Conservation (phyloP, 495 filamentous ascomycete species). For the Coniosporium apollinis region DNA sequence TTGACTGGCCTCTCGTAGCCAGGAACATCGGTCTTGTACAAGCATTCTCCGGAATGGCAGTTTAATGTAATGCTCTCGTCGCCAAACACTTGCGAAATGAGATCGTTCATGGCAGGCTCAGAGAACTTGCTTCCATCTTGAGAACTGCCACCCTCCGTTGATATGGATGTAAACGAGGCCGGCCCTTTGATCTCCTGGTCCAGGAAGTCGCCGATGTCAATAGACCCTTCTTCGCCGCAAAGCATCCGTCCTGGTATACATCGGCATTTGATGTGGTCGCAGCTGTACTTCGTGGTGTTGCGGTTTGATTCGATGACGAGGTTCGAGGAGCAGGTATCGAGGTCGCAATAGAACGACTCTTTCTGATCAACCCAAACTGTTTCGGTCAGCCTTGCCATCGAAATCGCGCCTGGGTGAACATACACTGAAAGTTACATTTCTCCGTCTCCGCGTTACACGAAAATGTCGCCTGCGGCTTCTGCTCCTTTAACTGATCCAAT, state of each 20-base stretch:
- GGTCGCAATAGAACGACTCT: conserved; percentile 91
- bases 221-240: conserved; percentile 76
- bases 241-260: conserved; percentile 87
- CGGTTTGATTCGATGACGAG: conserved; percentile 47
- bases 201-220: conserved; percentile 85
- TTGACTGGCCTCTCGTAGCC: conserved; percentile 81
- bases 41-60: conserved; percentile 78
- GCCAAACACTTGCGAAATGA: conserved; percentile 78
- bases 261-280: conserved; percentile 65
- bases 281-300: conserved; percentile 73
- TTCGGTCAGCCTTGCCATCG: no score
- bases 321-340: conserved; percentile 63
- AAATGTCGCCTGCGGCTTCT: conserved; percentile 86
- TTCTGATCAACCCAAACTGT: conserved; percentile 81
- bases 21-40: conserved; percentile 80
- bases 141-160: conserved; percentile 38
- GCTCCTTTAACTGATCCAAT: conserved; percentile 61
- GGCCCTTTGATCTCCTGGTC: conserved; percentile 65
- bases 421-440: conserved; percentile 87
- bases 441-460: conserved; percentile 57
- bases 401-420: conserved; percentile 14
- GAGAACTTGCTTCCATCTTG: conserved; percentile 62
- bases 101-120: conserved; percentile 75
- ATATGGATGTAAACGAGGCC: conserved; percentile 60
- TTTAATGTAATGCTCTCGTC: conserved; percentile 72